A percentile compares a stretch with the other conserved stretches of the same genome.
phyloP scores from a whole-genome alignment of 2,329 filamentous ascomycete species.

The Verticillium klebahnii region DNA sequence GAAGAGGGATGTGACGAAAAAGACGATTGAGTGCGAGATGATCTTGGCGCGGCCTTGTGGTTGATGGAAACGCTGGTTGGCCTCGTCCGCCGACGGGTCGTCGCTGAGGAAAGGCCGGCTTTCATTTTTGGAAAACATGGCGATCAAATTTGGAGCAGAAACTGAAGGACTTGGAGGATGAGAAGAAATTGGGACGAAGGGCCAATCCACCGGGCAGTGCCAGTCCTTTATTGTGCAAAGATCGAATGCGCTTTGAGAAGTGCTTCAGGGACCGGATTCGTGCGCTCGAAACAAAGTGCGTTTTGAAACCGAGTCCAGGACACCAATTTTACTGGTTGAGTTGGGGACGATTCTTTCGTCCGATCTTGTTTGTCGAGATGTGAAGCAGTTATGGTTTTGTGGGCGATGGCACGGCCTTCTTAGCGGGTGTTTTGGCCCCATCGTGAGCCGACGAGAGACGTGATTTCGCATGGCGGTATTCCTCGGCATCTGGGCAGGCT shows the following conservation, averaged over 20 bases:
- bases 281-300: neutral
- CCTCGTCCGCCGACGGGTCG: neutral
- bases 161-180: neutral
- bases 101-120: slow-evolving; percentile 1
- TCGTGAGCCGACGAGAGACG: neutral
- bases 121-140: slow-evolving; percentile 3
- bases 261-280: neutral
- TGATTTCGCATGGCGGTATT: neutral
- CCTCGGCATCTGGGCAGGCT: neutral
- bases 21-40: slow-evolving; percentile 5
- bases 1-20: slow-evolving; percentile 16
- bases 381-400: neutral
- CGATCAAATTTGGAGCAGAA: neutral
- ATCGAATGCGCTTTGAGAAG: neutral
- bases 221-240: neutral
- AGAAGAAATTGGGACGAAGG: neutral
- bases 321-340: neutral
- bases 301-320: neutral
- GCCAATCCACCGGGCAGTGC: neutral
- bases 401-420: neutral
- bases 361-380: neutral
- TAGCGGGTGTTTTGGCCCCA: neutral
- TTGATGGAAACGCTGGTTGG: neutral
- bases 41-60: neutral
- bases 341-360: neutral